phyloP scores from a whole-genome alignment of 805 yeast species.

The Zygosaccharomyces pseudorouxii region DNA sequence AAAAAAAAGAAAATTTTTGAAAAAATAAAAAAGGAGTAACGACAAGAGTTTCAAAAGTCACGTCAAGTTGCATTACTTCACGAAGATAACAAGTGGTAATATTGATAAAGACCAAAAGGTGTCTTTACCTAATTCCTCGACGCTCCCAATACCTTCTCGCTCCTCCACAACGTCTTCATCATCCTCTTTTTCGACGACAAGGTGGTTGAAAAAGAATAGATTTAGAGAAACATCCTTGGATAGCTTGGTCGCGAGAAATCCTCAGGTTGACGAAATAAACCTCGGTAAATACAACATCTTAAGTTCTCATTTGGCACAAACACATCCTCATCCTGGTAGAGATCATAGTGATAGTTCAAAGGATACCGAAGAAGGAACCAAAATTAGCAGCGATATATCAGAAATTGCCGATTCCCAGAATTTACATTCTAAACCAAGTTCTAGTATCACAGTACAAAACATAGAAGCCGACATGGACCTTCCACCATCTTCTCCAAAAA shows the following conservation, averaged over 20 bases:
- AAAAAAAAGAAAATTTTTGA: background rate
- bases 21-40: background rate
- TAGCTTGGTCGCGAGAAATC: background rate
- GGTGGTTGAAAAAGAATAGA: slow-evolving; percentile 1
- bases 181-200: background rate
- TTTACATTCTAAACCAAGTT: slow-evolving; percentile 11
- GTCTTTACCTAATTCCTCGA: background rate
- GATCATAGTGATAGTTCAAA: background rate
- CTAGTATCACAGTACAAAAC: slow-evolving; percentile 10
- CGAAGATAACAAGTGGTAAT: background rate
- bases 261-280: background rate
- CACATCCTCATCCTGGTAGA: background rate
- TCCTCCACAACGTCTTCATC: background rate
- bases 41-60: background rate
- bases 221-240: background rate
- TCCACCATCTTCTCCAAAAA: slow-evolving; percentile 8
- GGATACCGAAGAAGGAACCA: background rate
- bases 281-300: background rate
- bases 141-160: background rate
- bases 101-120: slow-evolving; percentile 1
- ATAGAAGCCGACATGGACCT: slow-evolving; percentile 12
- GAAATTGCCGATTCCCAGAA: background rate
- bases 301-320: background rate
- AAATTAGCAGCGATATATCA: background rate
- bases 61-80: background rate